These are phyloP conservation scores for Aspergillus sp. DNA, from an alignment of 2,329 filamentous ascomycete genomes.

Conservation along the genomic window DNA sequence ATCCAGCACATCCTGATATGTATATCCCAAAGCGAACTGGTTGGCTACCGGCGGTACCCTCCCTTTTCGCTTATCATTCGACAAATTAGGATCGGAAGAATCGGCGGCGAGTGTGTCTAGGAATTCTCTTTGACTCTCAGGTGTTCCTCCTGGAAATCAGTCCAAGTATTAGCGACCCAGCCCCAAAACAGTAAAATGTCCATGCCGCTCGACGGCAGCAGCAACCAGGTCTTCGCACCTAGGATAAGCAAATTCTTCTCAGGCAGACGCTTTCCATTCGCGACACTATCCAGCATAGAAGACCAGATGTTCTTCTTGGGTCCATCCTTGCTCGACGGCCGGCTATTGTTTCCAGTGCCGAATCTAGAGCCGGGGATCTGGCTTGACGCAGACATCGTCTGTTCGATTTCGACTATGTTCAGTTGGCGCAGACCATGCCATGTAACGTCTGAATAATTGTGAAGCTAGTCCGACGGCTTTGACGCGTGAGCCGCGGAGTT, in stretches of 20 bases:
- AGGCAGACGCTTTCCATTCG: conserved; percentile 83
- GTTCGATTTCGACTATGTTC: conserved; percentile 40
- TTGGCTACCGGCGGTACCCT: conserved; percentile 81
- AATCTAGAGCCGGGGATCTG: conserved; percentile 37
- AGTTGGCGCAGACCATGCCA: conserved; percentile 39
- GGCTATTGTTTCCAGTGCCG: conserved; percentile 37
- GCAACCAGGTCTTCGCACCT: conserved; percentile 54
- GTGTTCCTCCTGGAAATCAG: conserved; percentile 66
- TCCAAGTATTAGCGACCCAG: conserved; percentile 20
- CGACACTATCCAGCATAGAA: conserved; percentile 85
- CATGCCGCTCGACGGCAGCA: conserved; percentile 2
- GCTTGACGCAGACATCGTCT: conserved; percentile 41
- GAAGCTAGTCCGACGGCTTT: conserved; percentile 4
- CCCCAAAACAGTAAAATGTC: neutral
- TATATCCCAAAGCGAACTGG: conserved; percentile 89
- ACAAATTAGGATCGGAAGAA: conserved; percentile 41
- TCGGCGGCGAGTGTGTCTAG: conserved; percentile 61
- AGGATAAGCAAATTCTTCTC: conserved; percentile 90
- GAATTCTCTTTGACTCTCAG: conserved; percentile 82
- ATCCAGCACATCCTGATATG: conserved; percentile 91
- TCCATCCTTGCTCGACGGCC: conserved; percentile 59
- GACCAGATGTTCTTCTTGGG: conserved; percentile 89
- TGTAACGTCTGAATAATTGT: conserved; percentile 1
- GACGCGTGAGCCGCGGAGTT: conserved; percentile 21
- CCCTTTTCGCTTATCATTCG: conserved; percentile 50